Evolutionary conservation across 176 grass and related monocot species (phyloP).

Genomic region (Cenchrus fungigraminus): DNA sequence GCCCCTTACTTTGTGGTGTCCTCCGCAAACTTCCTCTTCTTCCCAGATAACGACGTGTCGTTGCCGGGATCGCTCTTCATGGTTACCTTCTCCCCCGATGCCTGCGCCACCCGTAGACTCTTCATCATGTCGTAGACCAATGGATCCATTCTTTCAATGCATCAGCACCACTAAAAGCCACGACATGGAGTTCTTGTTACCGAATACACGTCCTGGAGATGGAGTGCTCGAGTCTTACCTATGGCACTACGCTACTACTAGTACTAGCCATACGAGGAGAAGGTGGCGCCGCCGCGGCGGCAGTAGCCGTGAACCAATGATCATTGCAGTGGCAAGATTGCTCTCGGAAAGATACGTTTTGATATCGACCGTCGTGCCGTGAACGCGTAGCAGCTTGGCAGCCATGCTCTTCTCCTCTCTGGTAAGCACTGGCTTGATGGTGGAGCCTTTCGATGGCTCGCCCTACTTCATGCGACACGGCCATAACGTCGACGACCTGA

Average conservation of each 20-base stretch:
- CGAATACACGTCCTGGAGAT: not conserved
- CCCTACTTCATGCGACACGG: slow-evolving; percentile 16
- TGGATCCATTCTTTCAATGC: not conserved
- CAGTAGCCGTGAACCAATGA: not conserved
- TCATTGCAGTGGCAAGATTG: not conserved
- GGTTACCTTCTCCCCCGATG: not conserved
- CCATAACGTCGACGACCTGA: not conserved
- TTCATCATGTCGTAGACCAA: slow-evolving; percentile 2
- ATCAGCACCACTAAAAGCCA: not conserved
- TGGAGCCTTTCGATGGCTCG: not conserved
- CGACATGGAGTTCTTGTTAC: too few relatives aligned
- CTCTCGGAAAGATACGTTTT: not conserved
- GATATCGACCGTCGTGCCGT: not conserved
- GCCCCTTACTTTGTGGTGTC: not conserved
- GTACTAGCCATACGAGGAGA: not conserved
- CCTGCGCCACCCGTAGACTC: not conserved
- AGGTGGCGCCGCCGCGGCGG: not conserved
- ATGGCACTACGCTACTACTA: not conserved
- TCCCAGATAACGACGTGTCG: not conserved
- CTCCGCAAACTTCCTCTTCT: slow-evolving; percentile 28
- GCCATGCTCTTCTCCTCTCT: not conserved
- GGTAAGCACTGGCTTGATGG: not conserved
- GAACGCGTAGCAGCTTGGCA: not conserved
- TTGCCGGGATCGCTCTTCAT: not conserved
- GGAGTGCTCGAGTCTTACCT: not conserved